Percentiles rank a stretch among this genome's conserved stretches.
Conservation (phyloP, 2,329 filamentous ascomycete genomes). For the Raffaelea arxii region DNA sequence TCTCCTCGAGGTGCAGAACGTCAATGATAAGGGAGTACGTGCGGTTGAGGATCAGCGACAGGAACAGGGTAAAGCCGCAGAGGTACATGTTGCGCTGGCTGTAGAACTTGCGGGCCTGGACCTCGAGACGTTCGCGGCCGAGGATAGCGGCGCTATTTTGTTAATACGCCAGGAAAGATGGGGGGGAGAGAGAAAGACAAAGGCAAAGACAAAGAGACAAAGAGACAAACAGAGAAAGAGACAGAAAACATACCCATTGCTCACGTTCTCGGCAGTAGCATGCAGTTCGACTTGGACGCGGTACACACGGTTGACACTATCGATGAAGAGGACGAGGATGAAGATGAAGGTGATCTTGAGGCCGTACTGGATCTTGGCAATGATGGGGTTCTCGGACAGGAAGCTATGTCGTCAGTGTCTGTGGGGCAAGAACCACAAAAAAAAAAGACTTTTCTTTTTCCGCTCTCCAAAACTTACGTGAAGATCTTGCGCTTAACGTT, state of each 20-base stretch:
- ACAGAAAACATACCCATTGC: constrained; percentile 33
- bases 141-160: constrained; percentile 53
- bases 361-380: constrained; percentile 94
- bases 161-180: constrained; percentile 13
- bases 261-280: constrained; percentile 54
- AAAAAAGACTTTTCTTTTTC: not conserved
- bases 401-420: constrained; percentile 45
- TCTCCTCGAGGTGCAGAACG: constrained; percentile 82
- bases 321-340: constrained; percentile 94
- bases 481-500: constrained; percentile 77
- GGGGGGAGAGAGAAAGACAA: not conserved
- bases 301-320: constrained; percentile 93
- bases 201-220: not conserved
- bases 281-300: constrained; percentile 86
- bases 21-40: constrained; percentile 98
- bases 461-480: constrained; percentile 47
- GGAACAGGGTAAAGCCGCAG: constrained; percentile 97
- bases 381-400: constrained; percentile 75
- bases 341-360: constrained; percentile 99
- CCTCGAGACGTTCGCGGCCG: constrained; percentile 92
- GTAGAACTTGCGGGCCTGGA: constrained; percentile 99
- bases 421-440: not conserved
- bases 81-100: constrained; percentile 99
- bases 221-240: too few species aligned
- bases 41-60: constrained; percentile 96